A percentile compares a stretch with the other conserved stretches of the same genome.
Conservation (phyloP, 2,329 filamentous ascomycete species). For the Aspergillus bombycis region DNA sequence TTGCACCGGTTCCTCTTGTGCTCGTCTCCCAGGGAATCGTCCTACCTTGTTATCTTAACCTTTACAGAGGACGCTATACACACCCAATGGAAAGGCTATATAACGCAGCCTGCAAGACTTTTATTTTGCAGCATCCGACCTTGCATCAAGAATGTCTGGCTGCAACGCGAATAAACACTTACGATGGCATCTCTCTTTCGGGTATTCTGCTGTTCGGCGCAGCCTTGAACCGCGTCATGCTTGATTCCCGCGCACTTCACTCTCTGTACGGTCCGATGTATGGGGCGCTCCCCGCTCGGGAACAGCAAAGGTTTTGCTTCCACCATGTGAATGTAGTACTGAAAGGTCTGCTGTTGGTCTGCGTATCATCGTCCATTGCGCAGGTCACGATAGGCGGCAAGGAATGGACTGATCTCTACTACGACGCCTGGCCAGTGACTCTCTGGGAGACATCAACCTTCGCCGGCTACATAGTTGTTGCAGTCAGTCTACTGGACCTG, state of each 20-base stretch:
- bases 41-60: background rate
- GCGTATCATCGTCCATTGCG: background rate
- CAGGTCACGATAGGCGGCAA: background rate
- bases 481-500: background rate
- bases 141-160: background rate
- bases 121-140: background rate
- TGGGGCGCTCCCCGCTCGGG: background rate
- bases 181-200: background rate
- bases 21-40: no score
- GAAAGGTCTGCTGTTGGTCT: background rate
- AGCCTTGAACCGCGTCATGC: background rate
- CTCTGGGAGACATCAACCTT: background rate
- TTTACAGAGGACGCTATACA: background rate
- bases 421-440: background rate
- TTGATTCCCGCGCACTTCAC: background rate
- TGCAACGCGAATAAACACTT: background rate
- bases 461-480: background rate
- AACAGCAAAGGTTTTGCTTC: background rate
- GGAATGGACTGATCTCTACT: background rate
- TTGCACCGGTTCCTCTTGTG: no score
- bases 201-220: no score
- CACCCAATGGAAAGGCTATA: background rate
- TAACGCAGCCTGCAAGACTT: background rate
- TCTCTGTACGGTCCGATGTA: background rate
- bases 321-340: background rate